phyloP scores from a whole-genome alignment of 2,329 filamentous ascomycete species.

The Botrytis byssoidea region DNA sequence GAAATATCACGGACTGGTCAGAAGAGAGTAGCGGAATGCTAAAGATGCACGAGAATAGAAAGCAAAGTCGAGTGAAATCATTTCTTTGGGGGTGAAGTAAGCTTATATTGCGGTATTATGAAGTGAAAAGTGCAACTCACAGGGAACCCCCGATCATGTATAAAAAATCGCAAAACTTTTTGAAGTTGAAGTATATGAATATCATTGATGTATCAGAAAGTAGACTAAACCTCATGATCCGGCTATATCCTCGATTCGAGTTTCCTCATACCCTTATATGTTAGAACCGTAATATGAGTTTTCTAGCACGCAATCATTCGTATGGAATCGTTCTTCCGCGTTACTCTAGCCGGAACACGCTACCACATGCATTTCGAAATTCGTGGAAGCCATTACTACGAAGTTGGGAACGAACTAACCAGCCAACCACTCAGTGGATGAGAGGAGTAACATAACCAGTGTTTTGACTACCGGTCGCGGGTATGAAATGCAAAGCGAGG shows the following conservation, averaged over 20 bases:
- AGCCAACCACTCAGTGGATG: background rate
- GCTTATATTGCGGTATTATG: background rate
- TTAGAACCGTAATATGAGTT: fast-evolving
- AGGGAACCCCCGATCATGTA: background rate
- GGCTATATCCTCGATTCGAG: fast-evolving
- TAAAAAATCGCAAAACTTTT: background rate
- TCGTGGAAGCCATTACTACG: fast-evolving
- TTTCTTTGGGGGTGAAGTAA: background rate
- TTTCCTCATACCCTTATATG: background rate
- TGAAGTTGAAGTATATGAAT: background rate
- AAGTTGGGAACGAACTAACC: fast-evolving
- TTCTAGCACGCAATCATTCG: fast-evolving
- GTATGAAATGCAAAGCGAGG: background rate
- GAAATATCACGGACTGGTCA: too few relatives aligned
- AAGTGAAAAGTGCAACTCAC: background rate
- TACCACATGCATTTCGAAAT: background rate
- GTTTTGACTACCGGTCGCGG: background rate
- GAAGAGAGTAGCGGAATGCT: too few relatives aligned
- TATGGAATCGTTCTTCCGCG: background rate
- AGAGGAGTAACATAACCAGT: background rate
- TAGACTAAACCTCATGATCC: background rate
- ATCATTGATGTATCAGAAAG: background rate
- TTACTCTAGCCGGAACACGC: background rate
- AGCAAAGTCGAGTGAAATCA: too few relatives aligned
- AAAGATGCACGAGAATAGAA: too few relatives aligned